Evolutionary conservation across 768 basidiomycete genomes (phyloP), one percentile per base, ranked within the genome.

Genomic region (Phallus indusiatus): DNA sequence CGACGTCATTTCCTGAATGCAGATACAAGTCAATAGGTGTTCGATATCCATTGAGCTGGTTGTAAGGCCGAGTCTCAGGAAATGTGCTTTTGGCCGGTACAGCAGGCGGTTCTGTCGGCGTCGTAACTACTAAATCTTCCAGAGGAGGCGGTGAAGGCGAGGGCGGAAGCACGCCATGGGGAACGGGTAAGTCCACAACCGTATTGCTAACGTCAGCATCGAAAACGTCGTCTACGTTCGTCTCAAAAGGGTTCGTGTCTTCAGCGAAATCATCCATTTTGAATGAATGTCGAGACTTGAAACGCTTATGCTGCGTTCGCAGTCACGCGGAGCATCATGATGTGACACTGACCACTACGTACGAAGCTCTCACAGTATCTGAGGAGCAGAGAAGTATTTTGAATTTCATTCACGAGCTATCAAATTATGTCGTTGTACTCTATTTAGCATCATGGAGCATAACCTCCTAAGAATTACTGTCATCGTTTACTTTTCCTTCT

Each of bases 1-100:
- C 90, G 18, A 82, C 75, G 66, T 90, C 89, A 48, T 91, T 88
- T 51, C 87, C 88, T 0, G 84, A 86, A 71, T 93, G 90, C 62
- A 93, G 67, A 70, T 84, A 83, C 65, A 81, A 79, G 68, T 93
- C 90, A 60, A 85, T 77, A 22, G 76, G 70, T 35, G 73, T 83
- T 78, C 88, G 91, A 72, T 73, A 76, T n/a, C 76, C 73, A 60
- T 56, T 63, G 35, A 52, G 36, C 57, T 47, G 55, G 21, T 59
- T 35, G 7, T 59, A 47, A 28, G 76, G 69, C 54, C 76, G 76
- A 4, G 78, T 73, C 35, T 79, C 77, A 57, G 75, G 78, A 60
- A 81, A 81, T 1, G 82, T 76, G 16, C 78, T 82, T 16, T 78
- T 73, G 5, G 86, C 81, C 10, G 83, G 78, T 64, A 84, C 81